phyloP scores from a whole-genome alignment of 2,329 filamentous ascomycete genomes.

The Diaporthe sp. region DNA sequence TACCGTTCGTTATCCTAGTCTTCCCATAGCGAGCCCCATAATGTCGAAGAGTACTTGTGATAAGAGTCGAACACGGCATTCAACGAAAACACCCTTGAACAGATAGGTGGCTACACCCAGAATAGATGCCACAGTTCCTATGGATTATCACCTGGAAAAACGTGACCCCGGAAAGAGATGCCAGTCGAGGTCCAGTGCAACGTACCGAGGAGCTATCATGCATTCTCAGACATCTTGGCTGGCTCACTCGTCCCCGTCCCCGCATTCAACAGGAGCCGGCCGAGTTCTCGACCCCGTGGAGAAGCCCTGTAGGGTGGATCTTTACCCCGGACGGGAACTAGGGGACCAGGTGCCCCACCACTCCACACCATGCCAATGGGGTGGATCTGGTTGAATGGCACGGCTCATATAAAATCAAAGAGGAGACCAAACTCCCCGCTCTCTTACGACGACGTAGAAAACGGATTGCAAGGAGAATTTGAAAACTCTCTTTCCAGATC shows the following conservation, averaged over 20 bases:
- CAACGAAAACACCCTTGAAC: neutral
- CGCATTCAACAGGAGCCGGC: conserved; percentile 1
- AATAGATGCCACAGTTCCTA: neutral
- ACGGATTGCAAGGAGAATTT: no score
- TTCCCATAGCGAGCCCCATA: neutral
- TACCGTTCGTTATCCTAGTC: no score
- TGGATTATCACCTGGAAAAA: conserved; percentile 9
- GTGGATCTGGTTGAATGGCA: neutral
- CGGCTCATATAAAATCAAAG: neutral
- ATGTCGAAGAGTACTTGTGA: neutral
- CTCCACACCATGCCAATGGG: conserved; percentile 16
- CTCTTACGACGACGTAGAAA: no score
- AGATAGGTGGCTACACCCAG: neutral
- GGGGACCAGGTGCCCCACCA: neutral
- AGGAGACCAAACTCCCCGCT: conserved; percentile 3
- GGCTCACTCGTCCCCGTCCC: neutral
- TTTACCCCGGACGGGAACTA: conserved; percentile 32
- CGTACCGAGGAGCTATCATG: conserved; percentile 4
- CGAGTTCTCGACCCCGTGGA: neutral
- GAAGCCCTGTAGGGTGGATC: conserved; percentile 21
- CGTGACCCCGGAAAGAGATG: neutral
- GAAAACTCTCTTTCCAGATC: neutral
- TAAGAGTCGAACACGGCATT: neutral
- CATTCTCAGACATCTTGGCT: neutral
- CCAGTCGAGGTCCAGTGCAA: neutral